Conservation (phyloP, 345 rosid genomes). For the Lepidium sativum region DNA sequence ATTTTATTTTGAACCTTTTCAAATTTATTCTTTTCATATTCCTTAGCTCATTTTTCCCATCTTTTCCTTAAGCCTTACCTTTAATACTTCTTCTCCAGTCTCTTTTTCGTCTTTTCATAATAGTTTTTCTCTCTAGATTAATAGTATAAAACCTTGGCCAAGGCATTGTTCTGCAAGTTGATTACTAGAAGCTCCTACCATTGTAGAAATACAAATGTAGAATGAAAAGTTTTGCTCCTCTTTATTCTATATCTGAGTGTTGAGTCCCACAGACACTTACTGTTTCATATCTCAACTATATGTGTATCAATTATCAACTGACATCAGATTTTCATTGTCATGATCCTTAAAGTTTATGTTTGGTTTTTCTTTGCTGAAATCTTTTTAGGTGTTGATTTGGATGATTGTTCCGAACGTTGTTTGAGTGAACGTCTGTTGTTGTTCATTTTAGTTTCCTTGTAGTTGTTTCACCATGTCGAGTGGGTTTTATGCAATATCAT, state of each 20-base stretch:
- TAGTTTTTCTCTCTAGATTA: neutral
- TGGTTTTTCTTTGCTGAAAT: neutral
- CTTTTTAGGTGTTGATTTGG: neutral
- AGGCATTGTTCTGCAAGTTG: neutral
- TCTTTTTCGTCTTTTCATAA: neutral
- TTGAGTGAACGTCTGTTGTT: neutral
- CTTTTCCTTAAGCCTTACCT: slow-evolving; percentile 8
- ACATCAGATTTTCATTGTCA: neutral
- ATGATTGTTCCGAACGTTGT: neutral
- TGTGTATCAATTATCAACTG: neutral
- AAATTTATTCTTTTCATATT: slow-evolving; percentile 13
- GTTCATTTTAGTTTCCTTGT: slow-evolving; percentile 14
- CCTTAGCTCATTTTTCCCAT: slow-evolving; percentile 24
- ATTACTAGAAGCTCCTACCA: neutral
- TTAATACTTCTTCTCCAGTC: slow-evolving; percentile 18
- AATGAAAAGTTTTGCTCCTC: neutral
- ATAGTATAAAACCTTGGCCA: neutral
- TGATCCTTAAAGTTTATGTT: neutral
- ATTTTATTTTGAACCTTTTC: slow-evolving; percentile 18
- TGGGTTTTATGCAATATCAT: neutral
- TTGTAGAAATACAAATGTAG: neutral
- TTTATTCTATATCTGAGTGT: neutral
- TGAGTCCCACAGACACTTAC: neutral
- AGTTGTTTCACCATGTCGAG: slow-evolving; percentile 17
- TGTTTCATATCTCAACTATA: neutral